These are phyloP conservation scores for Phalaenopsis hybrid DNA, from an alignment of 116 monocot species.

Conservation along the genomic window DNA sequence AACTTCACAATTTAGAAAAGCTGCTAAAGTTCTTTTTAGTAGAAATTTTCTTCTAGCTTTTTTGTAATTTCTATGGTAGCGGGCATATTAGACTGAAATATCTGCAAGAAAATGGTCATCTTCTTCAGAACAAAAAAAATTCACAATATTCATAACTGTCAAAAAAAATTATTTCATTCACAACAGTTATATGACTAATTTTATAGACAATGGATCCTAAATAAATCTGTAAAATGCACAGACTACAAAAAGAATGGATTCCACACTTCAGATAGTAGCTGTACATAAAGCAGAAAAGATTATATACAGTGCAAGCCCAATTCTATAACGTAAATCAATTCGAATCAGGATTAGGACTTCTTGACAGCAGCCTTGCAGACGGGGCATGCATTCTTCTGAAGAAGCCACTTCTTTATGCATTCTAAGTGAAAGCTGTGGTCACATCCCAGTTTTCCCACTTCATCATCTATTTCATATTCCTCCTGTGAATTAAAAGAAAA, in stretches of 20 bases:
- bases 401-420: conserved; percentile 90
- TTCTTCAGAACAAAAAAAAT: no score
- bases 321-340: neutral
- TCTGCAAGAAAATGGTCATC: no score
- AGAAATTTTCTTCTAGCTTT: no score
- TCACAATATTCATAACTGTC: no score
- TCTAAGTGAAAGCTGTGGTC: conserved; percentile 64
- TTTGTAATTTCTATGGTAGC: no score
- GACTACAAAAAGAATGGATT: neutral
- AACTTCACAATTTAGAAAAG: no score
- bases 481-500: conserved; percentile 35
- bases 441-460: conserved; percentile 64
- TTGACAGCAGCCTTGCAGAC: conserved; percentile 64
- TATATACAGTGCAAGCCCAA: neutral
- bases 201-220: neutral
- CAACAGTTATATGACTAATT: no score
- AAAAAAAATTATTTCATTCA: no score
- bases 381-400: conserved; percentile 78
- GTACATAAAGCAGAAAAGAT: neutral
- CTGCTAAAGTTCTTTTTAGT: no score
- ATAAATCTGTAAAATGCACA: neutral
- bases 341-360: conserved; percentile 2
- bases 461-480: conserved; percentile 60
- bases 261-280: neutral
- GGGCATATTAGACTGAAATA: no score